A percentile compares a stretch with the other conserved stretches of the same genome.
phyloP scores from a whole-genome alignment of 2,329 filamentous ascomycete species.

The Dryadomyces quercus-mongolicae region DNA sequence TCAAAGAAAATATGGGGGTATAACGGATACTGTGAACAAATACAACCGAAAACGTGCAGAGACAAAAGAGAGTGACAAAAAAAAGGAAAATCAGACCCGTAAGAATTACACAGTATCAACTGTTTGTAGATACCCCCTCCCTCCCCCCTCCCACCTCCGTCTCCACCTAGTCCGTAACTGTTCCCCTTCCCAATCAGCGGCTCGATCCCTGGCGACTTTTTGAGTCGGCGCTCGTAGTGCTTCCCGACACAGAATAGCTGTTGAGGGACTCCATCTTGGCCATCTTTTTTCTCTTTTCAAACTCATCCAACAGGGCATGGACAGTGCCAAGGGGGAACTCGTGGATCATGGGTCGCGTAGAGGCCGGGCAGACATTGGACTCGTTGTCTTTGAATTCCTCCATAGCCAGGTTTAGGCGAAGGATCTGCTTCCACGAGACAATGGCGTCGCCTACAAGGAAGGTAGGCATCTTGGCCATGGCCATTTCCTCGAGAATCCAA shows the following conservation, averaged over 20 bases:
- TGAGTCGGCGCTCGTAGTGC: neutral
- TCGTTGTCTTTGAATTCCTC: slow-evolving; percentile 1
- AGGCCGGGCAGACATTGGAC: neutral
- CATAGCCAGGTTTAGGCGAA: slow-evolving; percentile 1
- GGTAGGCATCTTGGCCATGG: slow-evolving; percentile 1
- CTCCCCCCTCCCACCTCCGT: no score
- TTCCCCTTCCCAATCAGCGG: no score
- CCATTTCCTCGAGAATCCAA: slow-evolving; percentile 4
- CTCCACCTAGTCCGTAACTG: neutral
- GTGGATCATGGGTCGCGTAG: neutral
- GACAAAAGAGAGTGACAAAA: neutral
- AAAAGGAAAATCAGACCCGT: neutral
- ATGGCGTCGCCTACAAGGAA: neutral
- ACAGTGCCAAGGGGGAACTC: slow-evolving; percentile 1
- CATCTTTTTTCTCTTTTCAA: neutral
- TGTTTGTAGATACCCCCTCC: no score
- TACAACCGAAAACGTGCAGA: neutral
- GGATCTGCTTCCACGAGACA: slow-evolving; percentile 1
- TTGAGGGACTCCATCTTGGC: neutral
- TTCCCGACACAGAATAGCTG: neutral
- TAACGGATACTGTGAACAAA: no score
- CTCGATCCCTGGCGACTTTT: neutral
- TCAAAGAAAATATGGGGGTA: neutral
- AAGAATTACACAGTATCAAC: no score
- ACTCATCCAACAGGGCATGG: neutral